Evolutionary conservation across 176 grass and related monocot genomes (phyloP).

Genomic region (Oryza rufipogon): DNA sequence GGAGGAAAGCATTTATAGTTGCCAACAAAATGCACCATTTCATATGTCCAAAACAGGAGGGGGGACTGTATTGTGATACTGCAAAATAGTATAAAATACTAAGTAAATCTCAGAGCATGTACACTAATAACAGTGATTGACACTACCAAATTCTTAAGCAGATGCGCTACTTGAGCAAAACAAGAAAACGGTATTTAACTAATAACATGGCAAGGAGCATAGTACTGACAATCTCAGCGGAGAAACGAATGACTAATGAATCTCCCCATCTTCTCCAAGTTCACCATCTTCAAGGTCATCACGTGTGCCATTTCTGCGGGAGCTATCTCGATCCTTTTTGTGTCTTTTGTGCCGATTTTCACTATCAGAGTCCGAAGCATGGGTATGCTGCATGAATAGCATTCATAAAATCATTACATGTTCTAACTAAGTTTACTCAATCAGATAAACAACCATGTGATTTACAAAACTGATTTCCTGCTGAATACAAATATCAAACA

Average conservation of each 20-base stretch:
- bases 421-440: background rate
- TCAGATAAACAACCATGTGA: background rate
- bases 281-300: constrained; percentile 99
- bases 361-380: background rate
- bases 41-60: background rate
- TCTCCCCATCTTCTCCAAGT: constrained; percentile 90
- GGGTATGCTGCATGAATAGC: background rate
- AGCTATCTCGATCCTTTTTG: constrained; percentile 84
- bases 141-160: constrained; percentile 31
- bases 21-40: background rate
- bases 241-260: constrained; percentile 58
- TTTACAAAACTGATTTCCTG: background rate
- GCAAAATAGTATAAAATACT: constrained; percentile 15
- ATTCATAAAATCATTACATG: background rate
- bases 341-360: constrained; percentile 78
- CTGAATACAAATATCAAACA: background rate
- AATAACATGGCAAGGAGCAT: constrained; percentile 39
- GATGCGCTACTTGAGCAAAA: constrained; percentile 12
- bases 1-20: background rate
- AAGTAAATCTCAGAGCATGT: constrained; percentile 27
- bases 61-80: background rate
- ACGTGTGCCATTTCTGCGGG: constrained; percentile 58
- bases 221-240: constrained; percentile 54
- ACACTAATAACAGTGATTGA: constrained; percentile 22
- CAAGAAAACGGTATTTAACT: constrained; percentile 30